Percentiles rank a stretch among this genome's conserved stretches.
phyloP scores from a whole-genome alignment of 306 rosid genomes.

The Cucumis cinereus region DNA sequence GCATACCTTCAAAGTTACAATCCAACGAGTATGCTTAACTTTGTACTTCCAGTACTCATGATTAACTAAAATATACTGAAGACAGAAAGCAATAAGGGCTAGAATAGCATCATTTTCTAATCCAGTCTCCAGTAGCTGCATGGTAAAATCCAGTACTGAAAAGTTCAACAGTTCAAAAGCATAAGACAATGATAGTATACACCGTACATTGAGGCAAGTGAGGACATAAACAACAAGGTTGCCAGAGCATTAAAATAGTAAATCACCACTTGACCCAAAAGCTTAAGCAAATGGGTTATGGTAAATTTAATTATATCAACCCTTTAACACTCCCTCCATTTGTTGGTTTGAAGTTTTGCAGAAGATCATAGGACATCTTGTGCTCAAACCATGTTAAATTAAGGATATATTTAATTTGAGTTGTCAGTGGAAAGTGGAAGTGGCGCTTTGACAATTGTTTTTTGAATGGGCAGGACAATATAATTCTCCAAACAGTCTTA shows the following conservation, averaged over 20 bases:
- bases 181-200: neutral
- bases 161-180: constrained; percentile 13
- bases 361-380: too few relatives aligned
- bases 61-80: constrained; percentile 77
- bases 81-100: constrained; percentile 60
- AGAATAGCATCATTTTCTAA: constrained; percentile 66
- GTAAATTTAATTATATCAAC: too few relatives aligned
- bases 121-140: constrained; percentile 72
- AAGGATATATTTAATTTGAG: too few relatives aligned
- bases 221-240: neutral
- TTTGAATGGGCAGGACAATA: too few relatives aligned
- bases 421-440: neutral
- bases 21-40: constrained; percentile 68
- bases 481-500: too few relatives aligned
- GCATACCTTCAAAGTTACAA: constrained; percentile 68
- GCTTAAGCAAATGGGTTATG: too few relatives aligned
- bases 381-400: too few relatives aligned
- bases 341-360: too few relatives aligned
- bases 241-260: neutral
- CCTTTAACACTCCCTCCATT: too few relatives aligned
- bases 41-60: constrained; percentile 85
- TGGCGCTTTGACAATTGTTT: neutral
- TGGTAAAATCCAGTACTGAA: constrained; percentile 87
- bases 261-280: too few relatives aligned
- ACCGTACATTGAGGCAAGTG: neutral